Percentiles rank a stretch among this genome's conserved stretches.
Conservation (phyloP, 1,284 basidiomycete species). For the Sporisorium sorghi region DNA sequence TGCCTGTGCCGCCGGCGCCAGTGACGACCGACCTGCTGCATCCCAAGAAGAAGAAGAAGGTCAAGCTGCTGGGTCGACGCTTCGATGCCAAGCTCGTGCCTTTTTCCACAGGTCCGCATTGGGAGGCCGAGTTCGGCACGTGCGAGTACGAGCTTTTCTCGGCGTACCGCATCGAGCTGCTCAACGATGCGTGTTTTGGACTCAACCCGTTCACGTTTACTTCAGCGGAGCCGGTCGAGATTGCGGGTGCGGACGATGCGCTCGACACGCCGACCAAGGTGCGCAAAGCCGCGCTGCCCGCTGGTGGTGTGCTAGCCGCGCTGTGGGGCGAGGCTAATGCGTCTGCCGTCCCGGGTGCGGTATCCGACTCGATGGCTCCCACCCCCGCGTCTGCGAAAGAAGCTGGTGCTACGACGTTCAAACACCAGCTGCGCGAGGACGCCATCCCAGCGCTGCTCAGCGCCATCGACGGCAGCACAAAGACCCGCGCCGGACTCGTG, state of each 20-base stretch:
- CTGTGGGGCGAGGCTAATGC: constrained; percentile 35
- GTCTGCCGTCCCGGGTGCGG: neutral
- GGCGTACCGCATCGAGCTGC: constrained; percentile 61
- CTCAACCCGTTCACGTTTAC: constrained; percentile 65
- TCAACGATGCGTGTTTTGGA: constrained; percentile 61
- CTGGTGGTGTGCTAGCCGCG: constrained; percentile 39
- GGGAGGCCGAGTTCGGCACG: constrained; percentile 53
- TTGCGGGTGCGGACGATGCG: constrained; percentile 6
- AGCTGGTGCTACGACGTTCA: constrained; percentile 10
- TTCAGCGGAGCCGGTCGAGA: constrained; percentile 12
- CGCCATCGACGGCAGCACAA: constrained; percentile 55
- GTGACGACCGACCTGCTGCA: constrained; percentile 35
- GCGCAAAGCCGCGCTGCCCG: constrained; percentile 22
- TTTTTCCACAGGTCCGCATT: constrained; percentile 65
- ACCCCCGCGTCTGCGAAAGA: constrained; percentile 6
- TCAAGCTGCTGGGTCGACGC: constrained; percentile 62
- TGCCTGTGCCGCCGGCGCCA: constrained; percentile 20
- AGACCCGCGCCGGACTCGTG: constrained; percentile 54
- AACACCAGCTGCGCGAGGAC: constrained; percentile 39
- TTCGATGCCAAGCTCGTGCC: constrained; percentile 66
- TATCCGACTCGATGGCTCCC: neutral
- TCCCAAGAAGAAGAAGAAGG: constrained; percentile 65
- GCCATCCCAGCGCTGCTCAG: constrained; percentile 49
- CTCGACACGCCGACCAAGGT: constrained; percentile 21
- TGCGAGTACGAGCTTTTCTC: constrained; percentile 58